Conservation (phyloP, 1,284 basidiomycete species). For the Tilletiopsis washingtonensis region DNA sequence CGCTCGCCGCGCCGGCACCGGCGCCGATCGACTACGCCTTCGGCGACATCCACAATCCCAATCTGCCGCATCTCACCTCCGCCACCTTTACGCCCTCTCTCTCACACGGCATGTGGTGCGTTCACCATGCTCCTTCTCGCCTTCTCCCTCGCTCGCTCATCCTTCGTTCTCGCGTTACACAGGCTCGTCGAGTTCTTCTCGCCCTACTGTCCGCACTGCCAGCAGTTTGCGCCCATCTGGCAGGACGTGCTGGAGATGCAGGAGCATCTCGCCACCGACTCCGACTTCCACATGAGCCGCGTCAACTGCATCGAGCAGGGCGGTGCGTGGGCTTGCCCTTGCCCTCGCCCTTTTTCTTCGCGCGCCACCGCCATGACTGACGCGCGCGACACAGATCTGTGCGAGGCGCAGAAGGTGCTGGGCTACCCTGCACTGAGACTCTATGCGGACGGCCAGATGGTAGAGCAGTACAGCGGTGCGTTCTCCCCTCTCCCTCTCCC, state of each 20-base stretch:
- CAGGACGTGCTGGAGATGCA: conserved; percentile 58
- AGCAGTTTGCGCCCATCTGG: conserved; percentile 74
- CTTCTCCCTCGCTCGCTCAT: no score
- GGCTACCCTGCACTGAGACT: conserved; percentile 2
- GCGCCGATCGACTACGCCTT: no score
- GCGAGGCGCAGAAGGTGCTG: neutral
- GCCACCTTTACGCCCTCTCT: no score
- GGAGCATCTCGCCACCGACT: conserved; percentile 53
- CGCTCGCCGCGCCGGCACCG: no score
- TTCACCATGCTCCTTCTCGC: no score
- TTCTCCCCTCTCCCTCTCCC: neutral
- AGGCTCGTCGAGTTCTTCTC: conserved; percentile 45
- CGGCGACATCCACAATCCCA: no score
- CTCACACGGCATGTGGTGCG: no score
- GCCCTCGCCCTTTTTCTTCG: neutral
- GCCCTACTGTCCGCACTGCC: conserved; percentile 75
- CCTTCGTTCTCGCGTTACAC: no score
- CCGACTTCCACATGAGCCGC: conserved; percentile 36
- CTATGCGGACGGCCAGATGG: neutral
- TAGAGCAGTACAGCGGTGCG: conserved; percentile 1
- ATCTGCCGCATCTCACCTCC: no score
- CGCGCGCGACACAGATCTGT: neutral
- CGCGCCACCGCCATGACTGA: neutral
- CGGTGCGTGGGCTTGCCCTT: neutral
- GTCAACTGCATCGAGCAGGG: conserved; percentile 36